Evolutionary conservation across 2,329 filamentous ascomycete genomes (phyloP).

Genomic region (Exophiala alcalophila): DNA sequence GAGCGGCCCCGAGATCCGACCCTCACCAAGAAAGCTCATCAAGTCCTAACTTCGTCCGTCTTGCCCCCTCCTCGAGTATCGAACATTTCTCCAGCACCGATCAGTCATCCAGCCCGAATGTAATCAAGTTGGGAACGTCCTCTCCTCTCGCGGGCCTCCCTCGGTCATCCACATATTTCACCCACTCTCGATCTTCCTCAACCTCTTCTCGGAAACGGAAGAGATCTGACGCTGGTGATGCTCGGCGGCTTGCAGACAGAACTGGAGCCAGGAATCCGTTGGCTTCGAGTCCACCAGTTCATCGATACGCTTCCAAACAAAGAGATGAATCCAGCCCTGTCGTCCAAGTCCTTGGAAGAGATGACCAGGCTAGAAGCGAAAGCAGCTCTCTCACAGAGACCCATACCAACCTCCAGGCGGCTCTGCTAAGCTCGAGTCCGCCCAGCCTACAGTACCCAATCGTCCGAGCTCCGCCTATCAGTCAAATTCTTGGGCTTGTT

Average conservation of each 20-base stretch:
- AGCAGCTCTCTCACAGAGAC: slow-evolving; percentile 22
- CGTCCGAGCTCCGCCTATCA: slow-evolving; percentile 36
- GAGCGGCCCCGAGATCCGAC: slow-evolving; percentile 10
- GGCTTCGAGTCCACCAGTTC: slow-evolving; percentile 41
- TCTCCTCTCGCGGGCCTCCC: slow-evolving; percentile 31
- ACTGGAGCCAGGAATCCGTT: slow-evolving; percentile 18
- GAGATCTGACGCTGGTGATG: slow-evolving; percentile 17
- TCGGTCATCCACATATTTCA: slow-evolving; percentile 34
- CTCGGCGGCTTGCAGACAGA: slow-evolving; percentile 16
- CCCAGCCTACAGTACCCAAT: slow-evolving; percentile 32
- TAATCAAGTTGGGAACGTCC: slow-evolving; percentile 41
- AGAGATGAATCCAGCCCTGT: slow-evolving; percentile 27
- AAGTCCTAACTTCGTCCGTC: slow-evolving; percentile 42
- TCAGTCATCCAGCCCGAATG: slow-evolving; percentile 21
- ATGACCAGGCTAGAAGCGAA: slow-evolving; percentile 21
- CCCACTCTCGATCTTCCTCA: slow-evolving; percentile 41
- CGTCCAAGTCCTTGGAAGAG: slow-evolving; percentile 17
- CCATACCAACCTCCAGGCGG: slow-evolving; percentile 39
- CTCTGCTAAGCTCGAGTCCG: slow-evolving; percentile 35
- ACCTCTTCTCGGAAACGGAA: slow-evolving; percentile 34
- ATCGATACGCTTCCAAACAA: slow-evolving; percentile 32
- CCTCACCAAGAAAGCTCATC: slow-evolving; percentile 33
- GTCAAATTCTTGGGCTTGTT: slow-evolving; percentile 40
- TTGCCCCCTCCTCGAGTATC: slow-evolving; percentile 39
- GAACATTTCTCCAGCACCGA: slow-evolving; percentile 18